Evolutionary conservation across 257 asterid genomes (phyloP), one percentile per base, ranked within the genome.

Genomic region (Nicotiana sylvestris): DNA sequence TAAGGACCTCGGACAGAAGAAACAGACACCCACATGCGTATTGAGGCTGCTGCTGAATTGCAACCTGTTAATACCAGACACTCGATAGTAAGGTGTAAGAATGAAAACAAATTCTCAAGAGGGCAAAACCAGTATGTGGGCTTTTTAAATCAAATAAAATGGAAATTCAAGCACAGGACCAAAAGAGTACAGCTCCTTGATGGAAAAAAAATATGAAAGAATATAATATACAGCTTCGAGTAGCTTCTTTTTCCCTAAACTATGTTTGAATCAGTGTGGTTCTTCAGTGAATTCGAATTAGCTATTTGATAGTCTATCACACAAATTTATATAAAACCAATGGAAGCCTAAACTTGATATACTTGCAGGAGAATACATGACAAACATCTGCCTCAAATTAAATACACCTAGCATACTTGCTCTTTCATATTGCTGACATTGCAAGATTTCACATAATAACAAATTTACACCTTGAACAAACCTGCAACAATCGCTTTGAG

Each of bases 21-120:
- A 94, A 96, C 80, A 96, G 98, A 88, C 94, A 94, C 60, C 98
- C 99, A 82, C 99, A 94, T 55, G 99, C 97, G 88, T 94, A 90
- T 80, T 96, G 99, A 85, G 99, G 98, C n/a, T 96, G 95, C 88
- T 91, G 96, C 85, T 96, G 99, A 35, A 96, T 88, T 57, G 95
- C 91, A 81, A 94, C 93, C 99, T 96, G 88, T 67, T 69, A 17
- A 82, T 18, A 55, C 76, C 29, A 84, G 67, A 76, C 32, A 30
- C 70, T 84, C 61, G 85, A 43, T 78, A 53, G 30, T 5, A 76
- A 81, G 37, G 9, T 35, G 57, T 29, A 39, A 56, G 21, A 57
- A 49, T 18, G 66, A 39, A 18, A 21, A 16, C 61, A 82, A 21
- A 43, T 46, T 70, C 78, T 25, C 13, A 43, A 12, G 37, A 70